Evolutionary conservation across 2,329 filamentous ascomycete species (phyloP).

Genomic region (Stagonosporopsis vannaccii): DNA sequence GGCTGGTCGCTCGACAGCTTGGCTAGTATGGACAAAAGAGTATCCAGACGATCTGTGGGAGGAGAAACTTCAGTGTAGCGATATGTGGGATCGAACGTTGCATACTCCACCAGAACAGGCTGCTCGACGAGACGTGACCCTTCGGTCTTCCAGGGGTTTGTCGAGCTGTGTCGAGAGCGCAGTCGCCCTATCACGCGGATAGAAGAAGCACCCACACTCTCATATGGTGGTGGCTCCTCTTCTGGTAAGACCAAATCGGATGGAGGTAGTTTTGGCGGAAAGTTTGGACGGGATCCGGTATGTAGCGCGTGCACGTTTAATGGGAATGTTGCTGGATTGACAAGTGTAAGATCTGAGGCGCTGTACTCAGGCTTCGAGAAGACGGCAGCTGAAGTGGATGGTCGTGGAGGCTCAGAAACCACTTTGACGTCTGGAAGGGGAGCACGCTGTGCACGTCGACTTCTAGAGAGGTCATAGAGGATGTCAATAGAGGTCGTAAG

Average conservation of each 20-base stretch:
- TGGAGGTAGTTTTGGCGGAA: conserved; percentile 55
- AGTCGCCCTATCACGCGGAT: conserved; percentile 57
- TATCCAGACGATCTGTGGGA: conserved; percentile 55
- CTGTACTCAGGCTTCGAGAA: conserved; percentile 47
- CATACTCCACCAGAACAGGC: conserved; percentile 75
- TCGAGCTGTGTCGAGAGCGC: conserved; percentile 43
- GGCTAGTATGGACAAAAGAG: conserved; percentile 45
- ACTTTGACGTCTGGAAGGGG: conserved; percentile 30
- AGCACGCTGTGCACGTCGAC: conserved; percentile 58
- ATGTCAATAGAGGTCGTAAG: conserved; percentile 81
- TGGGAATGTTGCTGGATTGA: conserved; percentile 50
- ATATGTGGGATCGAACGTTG: conserved; percentile 57
- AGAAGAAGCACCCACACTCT: conserved; percentile 54
- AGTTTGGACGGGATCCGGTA: conserved; percentile 28
- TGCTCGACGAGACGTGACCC: conserved; percentile 49
- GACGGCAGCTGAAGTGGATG: conserved; percentile 28
- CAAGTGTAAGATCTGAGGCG: conserved; percentile 53
- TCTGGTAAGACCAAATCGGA: conserved; percentile 54
- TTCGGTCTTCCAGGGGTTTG: conserved; percentile 50
- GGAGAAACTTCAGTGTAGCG: conserved; percentile 56
- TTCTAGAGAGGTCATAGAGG: conserved; percentile 76
- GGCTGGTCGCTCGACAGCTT: conserved; percentile 43
- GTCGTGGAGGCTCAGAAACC: conserved; percentile 25
- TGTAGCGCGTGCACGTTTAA: conserved; percentile 26
- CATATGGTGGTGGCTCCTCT: conserved; percentile 59